A percentile compares a stretch with the other conserved stretches of the same genome.
These are phyloP conservation scores for Daldinia sp. DNA, from an alignment of 2,329 filamentous ascomycete genomes.

Conservation along the genomic window DNA sequence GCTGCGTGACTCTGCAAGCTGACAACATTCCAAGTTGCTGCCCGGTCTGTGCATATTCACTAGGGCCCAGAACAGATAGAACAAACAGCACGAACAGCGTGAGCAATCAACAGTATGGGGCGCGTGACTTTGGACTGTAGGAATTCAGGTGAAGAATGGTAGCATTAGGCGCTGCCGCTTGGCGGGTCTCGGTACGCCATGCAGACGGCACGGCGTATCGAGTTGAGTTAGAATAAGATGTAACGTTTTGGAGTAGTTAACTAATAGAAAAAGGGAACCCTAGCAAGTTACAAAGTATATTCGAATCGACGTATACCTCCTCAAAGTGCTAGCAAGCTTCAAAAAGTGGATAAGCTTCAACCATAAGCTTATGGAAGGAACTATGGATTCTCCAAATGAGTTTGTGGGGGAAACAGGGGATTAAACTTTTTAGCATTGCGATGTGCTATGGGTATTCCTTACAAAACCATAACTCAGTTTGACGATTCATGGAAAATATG, in stretches of 20 bases:
- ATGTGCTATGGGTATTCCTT: background rate
- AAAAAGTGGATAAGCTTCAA: too few relatives aligned
- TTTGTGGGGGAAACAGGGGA: background rate
- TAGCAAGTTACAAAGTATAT: too few relatives aligned
- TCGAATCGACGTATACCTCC: too few relatives aligned
- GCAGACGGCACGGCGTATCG: background rate
- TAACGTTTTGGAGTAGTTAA: background rate
- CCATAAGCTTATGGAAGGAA: too few relatives aligned
- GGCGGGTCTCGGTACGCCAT: background rate
- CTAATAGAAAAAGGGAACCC: too few relatives aligned
- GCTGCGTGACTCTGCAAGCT: conserved; percentile 33
- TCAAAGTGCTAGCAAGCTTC: too few relatives aligned
- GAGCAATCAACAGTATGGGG: background rate
- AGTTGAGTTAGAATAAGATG: background rate
- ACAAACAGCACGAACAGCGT: background rate
- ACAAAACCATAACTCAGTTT: background rate
- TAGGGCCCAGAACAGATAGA: background rate
- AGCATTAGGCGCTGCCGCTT: background rate
- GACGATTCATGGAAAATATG: background rate
- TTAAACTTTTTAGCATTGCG: background rate
- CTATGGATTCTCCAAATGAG: background rate
- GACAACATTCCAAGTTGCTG: conserved; percentile 27
- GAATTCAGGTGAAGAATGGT: background rate
- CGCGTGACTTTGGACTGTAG: background rate
- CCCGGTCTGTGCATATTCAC: background rate